Percentiles rank a stretch among this genome's conserved stretches.
phyloP scores from a whole-genome alignment of 169 alveolate species.

The Besnoitia besnoiti region DNA sequence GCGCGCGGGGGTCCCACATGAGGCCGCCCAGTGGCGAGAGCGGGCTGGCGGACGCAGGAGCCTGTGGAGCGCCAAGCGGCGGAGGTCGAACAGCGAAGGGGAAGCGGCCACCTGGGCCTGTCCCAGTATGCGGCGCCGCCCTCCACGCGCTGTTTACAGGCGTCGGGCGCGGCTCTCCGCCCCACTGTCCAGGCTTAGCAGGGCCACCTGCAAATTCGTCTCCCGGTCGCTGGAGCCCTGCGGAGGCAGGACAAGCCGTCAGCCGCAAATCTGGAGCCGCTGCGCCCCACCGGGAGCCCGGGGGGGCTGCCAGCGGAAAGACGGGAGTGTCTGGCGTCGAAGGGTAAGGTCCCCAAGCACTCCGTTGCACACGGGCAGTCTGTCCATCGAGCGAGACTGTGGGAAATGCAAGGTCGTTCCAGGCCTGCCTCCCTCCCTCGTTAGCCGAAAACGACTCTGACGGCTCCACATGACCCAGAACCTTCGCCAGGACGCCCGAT shows the following conservation, averaged over 20 bases:
- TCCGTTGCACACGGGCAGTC: neutral
- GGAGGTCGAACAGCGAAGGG: neutral
- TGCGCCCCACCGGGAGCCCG: too few relatives aligned
- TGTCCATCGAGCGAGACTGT: neutral
- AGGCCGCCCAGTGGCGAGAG: neutral
- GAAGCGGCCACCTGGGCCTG: neutral
- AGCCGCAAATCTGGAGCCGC: too few relatives aligned
- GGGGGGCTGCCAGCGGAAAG: neutral
- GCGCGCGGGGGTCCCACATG: neutral
- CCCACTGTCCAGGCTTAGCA: too few relatives aligned
- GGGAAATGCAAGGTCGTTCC: neutral
- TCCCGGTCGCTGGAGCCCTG: too few relatives aligned
- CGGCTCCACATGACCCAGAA: neutral
- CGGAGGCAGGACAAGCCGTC: too few relatives aligned
- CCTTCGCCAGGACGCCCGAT: neutral
- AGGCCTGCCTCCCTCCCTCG: neutral
- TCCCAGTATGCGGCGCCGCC: neutral
- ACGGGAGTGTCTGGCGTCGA: neutral
- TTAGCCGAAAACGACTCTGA: neutral
- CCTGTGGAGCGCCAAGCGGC: neutral
- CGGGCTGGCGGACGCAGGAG: neutral
- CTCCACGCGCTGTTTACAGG: neutral
- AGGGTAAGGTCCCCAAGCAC: neutral
- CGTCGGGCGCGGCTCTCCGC: too few relatives aligned
- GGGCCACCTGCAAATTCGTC: too few relatives aligned